Percentiles rank a stretch among this genome's conserved stretches.
Evolutionary conservation across 352 stramenopile species (phyloP).

Genomic region (Pelagophyceae sp.): DNA sequence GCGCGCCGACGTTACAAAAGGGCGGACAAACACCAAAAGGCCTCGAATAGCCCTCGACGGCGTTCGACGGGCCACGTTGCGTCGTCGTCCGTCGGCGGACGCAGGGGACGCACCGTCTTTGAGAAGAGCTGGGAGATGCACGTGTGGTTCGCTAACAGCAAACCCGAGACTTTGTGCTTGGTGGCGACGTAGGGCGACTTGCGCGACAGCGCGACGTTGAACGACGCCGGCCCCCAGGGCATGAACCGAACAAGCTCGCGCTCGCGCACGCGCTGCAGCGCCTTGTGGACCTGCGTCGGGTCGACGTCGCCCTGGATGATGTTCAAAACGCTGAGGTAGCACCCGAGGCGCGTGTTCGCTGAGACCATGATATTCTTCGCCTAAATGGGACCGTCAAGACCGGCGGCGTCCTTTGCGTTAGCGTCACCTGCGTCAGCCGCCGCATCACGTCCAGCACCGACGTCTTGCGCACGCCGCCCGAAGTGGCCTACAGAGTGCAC

Average conservation of each 20-base stretch:
- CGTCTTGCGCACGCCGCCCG: slow-evolving; percentile 84
- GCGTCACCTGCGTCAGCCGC: slow-evolving; percentile 75
- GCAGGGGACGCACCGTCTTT: background rate
- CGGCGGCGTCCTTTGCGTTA: too few species aligned
- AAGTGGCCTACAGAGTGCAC: too few species aligned
- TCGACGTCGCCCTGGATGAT: slow-evolving; percentile 99
- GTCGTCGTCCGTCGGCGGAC: too few species aligned
- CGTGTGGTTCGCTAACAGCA: slow-evolving; percentile 99
- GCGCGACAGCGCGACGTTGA: slow-evolving; percentile 93
- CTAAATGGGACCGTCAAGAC: too few species aligned
- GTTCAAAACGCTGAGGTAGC: slow-evolving; percentile 99
- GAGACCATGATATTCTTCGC: slow-evolving; percentile 99
- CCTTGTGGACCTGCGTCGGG: slow-evolving; percentile 96
- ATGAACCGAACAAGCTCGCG: slow-evolving; percentile 94
- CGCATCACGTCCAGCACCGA: slow-evolving; percentile 98
- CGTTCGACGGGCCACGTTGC: too few species aligned
- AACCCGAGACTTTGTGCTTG: slow-evolving; percentile 85
- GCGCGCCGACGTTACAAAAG: too few species aligned
- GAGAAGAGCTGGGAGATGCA: slow-evolving; percentile 77
- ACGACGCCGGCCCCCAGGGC: slow-evolving; percentile 94
- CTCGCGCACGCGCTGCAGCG: slow-evolving; percentile 93
- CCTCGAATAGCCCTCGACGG: background rate
- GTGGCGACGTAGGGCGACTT: slow-evolving; percentile 95
- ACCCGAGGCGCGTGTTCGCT: slow-evolving; percentile 84
- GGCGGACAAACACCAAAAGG: background rate